phyloP scores from a whole-genome alignment of 2,329 filamentous ascomycete genomes.

The Cordyceps tenuipes region DNA sequence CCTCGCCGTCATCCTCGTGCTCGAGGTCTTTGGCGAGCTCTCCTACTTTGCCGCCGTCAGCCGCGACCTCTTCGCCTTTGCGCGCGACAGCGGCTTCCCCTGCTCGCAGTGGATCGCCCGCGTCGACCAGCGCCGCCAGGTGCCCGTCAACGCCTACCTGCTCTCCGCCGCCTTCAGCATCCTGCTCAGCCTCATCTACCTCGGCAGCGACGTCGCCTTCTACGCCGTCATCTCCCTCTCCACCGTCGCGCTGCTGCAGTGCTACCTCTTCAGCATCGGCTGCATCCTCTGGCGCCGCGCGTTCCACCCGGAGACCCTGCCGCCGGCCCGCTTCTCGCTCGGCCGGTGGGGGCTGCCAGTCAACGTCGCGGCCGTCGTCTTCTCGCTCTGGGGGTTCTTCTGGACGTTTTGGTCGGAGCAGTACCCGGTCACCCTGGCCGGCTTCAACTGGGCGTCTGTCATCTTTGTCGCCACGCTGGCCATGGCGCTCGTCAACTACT shows the following conservation, averaged over 20 bases:
- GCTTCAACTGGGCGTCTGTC: slow-evolving; percentile 14
- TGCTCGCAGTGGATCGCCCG: slow-evolving; percentile 10
- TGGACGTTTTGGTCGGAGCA: slow-evolving; percentile 15
- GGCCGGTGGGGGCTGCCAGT: slow-evolving; percentile 12
- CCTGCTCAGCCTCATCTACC: slow-evolving; percentile 11
- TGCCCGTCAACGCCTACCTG: slow-evolving; percentile 13
- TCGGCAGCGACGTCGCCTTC: slow-evolving; percentile 14
- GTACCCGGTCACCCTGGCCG: slow-evolving; percentile 9
- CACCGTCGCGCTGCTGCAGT: slow-evolving; percentile 14
- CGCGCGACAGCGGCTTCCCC: slow-evolving; percentile 7
- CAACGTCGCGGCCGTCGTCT: slow-evolving; percentile 11
- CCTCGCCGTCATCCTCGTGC: not conserved
- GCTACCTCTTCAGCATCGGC: slow-evolving; percentile 14
- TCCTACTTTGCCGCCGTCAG: slow-evolving; percentile 9
- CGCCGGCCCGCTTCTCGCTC: slow-evolving; percentile 13
- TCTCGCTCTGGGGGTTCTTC: slow-evolving; percentile 13
- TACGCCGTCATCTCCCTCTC: slow-evolving; percentile 13
- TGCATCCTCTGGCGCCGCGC: slow-evolving; percentile 14
- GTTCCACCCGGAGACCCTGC: slow-evolving; percentile 13
- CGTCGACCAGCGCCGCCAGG: slow-evolving; percentile 8
- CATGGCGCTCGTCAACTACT: slow-evolving; percentile 11
- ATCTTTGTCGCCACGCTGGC: slow-evolving; percentile 11
- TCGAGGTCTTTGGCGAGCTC: slow-evolving; percentile 5
- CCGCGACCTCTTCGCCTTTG: slow-evolving; percentile 11
- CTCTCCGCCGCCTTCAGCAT: slow-evolving; percentile 10